Evolutionary conservation across 805 yeast species (phyloP).

Genomic region (Henningerozyma blattae): DNA sequence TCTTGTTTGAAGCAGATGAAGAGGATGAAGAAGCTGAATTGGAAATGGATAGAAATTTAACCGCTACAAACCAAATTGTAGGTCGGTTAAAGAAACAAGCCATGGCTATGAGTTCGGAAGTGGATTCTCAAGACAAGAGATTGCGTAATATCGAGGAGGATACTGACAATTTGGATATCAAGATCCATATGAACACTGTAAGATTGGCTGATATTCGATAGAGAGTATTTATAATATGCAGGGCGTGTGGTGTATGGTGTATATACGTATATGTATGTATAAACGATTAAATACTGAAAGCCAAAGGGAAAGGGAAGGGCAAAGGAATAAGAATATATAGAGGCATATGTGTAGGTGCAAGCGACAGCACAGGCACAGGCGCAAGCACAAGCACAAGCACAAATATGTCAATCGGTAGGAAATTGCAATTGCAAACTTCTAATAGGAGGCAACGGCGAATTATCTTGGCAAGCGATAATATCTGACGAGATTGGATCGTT

Average conservation of each 20-base stretch:
- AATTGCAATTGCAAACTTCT: conserved; percentile 23
- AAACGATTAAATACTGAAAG: no score
- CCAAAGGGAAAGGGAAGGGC: no score
- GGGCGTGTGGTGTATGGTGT: no score
- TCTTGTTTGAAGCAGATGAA: conserved; percentile 78
- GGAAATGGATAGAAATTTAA: conserved; percentile 74
- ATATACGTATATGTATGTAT: no score
- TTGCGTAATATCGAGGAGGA: conserved; percentile 68
- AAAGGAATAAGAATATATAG: no score
- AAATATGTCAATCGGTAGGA: no score
- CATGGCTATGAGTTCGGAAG: conserved; percentile 58
- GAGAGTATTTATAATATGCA: no score
- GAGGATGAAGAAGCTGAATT: conserved; percentile 91
- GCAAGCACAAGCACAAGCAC: no score
- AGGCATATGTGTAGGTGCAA: no score
- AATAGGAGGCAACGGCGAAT: conserved; percentile 18
- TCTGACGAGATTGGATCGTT: neutral
- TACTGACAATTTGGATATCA: conserved; percentile 74
- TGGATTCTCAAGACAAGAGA: conserved; percentile 65
- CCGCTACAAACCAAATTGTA: conserved; percentile 60
- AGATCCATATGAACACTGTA: conserved; percentile 65
- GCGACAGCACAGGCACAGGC: no score
- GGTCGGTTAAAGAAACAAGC: conserved; percentile 66
- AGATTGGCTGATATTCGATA: conserved; percentile 45
- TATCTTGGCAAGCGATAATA: conserved; percentile 1